A percentile compares a stretch with the other conserved stretches of the same genome.
Conservation (phyloP, 768 basidiomycete species). For the Suillus fuscotomentosus region DNA sequence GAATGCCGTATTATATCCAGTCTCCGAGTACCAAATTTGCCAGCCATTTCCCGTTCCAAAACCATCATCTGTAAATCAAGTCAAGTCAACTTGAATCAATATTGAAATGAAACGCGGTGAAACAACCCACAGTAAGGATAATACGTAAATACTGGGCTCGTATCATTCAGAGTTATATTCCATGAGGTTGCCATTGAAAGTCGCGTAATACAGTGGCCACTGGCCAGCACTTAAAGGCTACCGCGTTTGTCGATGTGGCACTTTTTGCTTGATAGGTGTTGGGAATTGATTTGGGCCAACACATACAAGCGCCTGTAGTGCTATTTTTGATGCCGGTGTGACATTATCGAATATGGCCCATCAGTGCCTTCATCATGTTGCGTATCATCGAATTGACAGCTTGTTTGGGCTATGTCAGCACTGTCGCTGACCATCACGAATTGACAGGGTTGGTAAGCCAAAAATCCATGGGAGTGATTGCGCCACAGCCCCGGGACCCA, state of each 20-base stretch:
- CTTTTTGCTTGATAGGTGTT: background rate
- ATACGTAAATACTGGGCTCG: conserved; percentile 7
- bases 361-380: conserved; percentile 2
- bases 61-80: conserved; percentile 9
- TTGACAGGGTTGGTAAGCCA: background rate
- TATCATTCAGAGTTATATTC: conserved; percentile 11
- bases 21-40: conserved; percentile 16
- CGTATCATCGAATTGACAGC: background rate
- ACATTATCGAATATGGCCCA: background rate
- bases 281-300: too few relatives aligned
- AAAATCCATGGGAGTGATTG: background rate
- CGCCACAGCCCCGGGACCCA: background rate
- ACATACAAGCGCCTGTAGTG: background rate
- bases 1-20: conserved; percentile 6
- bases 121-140: conserved; percentile 7
- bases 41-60: conserved; percentile 13
- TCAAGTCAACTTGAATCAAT: too few relatives aligned
- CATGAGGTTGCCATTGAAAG: conserved; percentile 4
- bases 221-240: background rate
- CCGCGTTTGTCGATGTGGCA: background rate
- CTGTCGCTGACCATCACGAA: background rate
- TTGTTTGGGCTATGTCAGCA: background rate
- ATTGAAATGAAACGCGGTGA: background rate
- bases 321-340: background rate
- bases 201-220: background rate